Evolutionary conservation across 169 alveolate species (phyloP).

Genomic region (Plasmodium gaboni): DNA sequence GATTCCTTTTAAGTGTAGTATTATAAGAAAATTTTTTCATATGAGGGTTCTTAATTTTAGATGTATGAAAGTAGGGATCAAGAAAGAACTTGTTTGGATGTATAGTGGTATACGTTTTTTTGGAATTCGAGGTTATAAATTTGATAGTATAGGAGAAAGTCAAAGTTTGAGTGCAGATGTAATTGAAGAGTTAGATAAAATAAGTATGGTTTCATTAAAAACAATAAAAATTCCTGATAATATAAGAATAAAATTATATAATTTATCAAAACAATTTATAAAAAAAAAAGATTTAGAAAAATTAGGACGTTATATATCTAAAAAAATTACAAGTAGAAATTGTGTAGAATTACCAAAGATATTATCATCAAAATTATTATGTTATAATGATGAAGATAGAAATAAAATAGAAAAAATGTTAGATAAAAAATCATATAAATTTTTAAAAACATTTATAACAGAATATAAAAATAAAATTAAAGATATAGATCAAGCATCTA

Average conservation of each 20-base stretch:
- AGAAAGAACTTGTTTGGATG: not conserved
- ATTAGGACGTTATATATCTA: slow-evolving; percentile 83
- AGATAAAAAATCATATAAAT: slow-evolving; percentile 77
- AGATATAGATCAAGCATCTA: slow-evolving; percentile 83
- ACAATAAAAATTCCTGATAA: slow-evolving; percentile 81
- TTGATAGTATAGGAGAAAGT: slow-evolving; percentile 51
- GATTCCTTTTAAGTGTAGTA: too few relatives aligned
- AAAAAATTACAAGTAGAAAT: slow-evolving; percentile 82
- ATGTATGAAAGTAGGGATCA: too few relatives aligned
- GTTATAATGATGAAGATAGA: slow-evolving; percentile 17
- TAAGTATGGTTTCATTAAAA: slow-evolving; percentile 57
- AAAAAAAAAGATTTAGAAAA: slow-evolving; percentile 88
- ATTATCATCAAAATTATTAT: slow-evolving; percentile 82
- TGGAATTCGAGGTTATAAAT: slow-evolving; percentile 27
- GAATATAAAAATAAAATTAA: slow-evolving; percentile 79
- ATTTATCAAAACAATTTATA: slow-evolving; percentile 77
- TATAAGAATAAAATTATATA: slow-evolving; percentile 80
- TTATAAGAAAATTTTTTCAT: too few relatives aligned
- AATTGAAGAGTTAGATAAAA: slow-evolving; percentile 37
- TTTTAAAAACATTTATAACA: slow-evolving; percentile 66
- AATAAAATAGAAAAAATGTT: slow-evolving; percentile 67
- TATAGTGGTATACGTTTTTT: not conserved
- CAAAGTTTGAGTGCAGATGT: slow-evolving; percentile 66
- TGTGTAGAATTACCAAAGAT: slow-evolving; percentile 89
- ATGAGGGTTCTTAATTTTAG: too few relatives aligned